phyloP scores from a whole-genome alignment of 2,329 filamentous ascomycete genomes.

The Fusarium avenaceum region DNA sequence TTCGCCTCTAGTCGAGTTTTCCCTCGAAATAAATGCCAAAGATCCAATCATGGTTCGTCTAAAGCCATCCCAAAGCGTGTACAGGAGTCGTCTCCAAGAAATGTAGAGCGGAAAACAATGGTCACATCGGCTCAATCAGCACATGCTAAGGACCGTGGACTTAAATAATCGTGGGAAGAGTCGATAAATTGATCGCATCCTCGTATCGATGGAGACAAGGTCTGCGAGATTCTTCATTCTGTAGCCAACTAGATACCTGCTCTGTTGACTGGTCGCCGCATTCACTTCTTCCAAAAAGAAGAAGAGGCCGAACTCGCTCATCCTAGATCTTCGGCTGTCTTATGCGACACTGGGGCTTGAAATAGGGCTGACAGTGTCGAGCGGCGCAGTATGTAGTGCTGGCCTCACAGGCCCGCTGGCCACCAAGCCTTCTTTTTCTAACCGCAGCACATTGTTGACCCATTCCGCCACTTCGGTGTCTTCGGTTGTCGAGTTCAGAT shows the following conservation, averaged over 20 bases:
- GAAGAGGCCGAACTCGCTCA: background rate
- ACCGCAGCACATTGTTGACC: slow-evolving; percentile 79
- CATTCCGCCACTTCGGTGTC: slow-evolving; percentile 89
- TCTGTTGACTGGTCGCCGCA: slow-evolving; percentile 41
- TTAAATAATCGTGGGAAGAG: background rate
- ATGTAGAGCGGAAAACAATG: slow-evolving; percentile 19
- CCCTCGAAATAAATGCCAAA: slow-evolving; percentile 27
- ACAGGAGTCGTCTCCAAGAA: slow-evolving; percentile 32
- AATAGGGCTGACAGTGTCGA: slow-evolving; percentile 77
- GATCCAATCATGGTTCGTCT: slow-evolving; percentile 34
- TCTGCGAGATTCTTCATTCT: slow-evolving; percentile 12
- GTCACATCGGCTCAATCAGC: slow-evolving; percentile 27
- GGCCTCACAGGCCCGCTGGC: slow-evolving; percentile 72
- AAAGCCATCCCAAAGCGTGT: slow-evolving; percentile 45
- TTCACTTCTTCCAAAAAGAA: background rate
- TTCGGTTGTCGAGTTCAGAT: slow-evolving; percentile 61
- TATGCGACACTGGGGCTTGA: slow-evolving; percentile 55
- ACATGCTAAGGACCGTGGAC: background rate
- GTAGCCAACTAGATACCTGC: slow-evolving; percentile 49
- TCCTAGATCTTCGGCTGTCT: slow-evolving; percentile 9
- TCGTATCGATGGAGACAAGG: slow-evolving; percentile 26
- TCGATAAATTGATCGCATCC: slow-evolving; percentile 4
- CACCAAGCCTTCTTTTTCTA: slow-evolving; percentile 64
- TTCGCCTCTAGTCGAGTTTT: slow-evolving; percentile 15
- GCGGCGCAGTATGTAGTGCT: slow-evolving; percentile 86